Conservation (phyloP, 257 asterid species). For the Rehmannia glutinosa region DNA sequence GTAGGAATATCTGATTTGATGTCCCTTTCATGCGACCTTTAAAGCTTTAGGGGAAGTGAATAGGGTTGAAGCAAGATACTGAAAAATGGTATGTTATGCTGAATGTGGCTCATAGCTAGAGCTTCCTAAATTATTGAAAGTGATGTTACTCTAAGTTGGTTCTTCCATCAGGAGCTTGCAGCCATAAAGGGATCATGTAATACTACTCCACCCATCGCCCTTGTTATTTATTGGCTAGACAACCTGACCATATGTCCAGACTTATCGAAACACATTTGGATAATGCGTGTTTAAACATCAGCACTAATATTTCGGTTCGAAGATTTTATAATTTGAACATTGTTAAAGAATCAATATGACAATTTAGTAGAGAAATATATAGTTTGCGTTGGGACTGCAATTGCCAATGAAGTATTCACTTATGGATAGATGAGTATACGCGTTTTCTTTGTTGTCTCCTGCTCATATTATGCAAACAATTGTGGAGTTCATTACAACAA, state of each 20-base stretch:
- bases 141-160: not conserved
- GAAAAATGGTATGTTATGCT: not conserved
- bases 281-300: no score
- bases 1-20: not conserved
- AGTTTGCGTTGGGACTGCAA: not conserved
- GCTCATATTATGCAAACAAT: constrained; percentile 1
- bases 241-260: not conserved
- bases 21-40: not conserved
- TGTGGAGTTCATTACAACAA: not conserved
- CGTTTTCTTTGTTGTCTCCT: not conserved
- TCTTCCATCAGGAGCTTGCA: not conserved
- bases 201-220: not conserved
- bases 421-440: not conserved
- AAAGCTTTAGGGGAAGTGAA: not conserved
- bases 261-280: no score
- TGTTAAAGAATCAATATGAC: not conserved
- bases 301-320: no score
- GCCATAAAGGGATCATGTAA: not conserved
- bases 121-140: not conserved
- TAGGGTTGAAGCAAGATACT: not conserved
- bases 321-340: not conserved
- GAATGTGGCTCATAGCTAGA: not conserved
- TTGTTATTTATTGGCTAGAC: not conserved
- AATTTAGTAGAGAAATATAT: not conserved
- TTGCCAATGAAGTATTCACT: not conserved